Base-by-base conservation (phyloP, 345 rosid species). In the Microthlaspi erraticum region DNA sequence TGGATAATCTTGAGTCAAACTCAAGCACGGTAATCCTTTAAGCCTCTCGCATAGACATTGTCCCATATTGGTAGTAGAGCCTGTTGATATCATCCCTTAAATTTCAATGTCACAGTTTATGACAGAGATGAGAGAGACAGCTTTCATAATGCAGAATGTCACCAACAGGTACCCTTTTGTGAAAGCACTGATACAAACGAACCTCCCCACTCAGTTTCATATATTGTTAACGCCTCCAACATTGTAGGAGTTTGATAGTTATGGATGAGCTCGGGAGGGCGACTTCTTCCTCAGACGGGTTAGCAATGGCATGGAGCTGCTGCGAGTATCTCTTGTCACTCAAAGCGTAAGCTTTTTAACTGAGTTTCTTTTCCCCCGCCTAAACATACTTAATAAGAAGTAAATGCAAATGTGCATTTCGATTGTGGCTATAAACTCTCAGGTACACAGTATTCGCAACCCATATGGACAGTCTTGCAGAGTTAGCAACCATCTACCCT, bases 221-320 rank as follows among this genome's bases (percentile, higher is more conserved):
- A 46, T 14, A 12, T 10, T n/a, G 10, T 12, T 19, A 41, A 45
- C 18, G 19, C 18, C 52, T 55, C 2, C 37, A 39, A 70, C n/a
- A 50, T 63, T 66, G 7, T 75, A 93, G 99, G 86, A 91, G 97
- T 68, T 82, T 93, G 69, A 83, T 93, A 72, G 81, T 93, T 50
- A 86, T 89, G 93, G 98, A 93, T 63, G 98, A 93, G 83, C 97
- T 91, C 20, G 97, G 98, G 75, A 91, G 97, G 83, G 98, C 97
- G 31, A 93, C 99, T 71, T 89, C 97, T 60, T 94, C 99, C 32
- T 85, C 96, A 41, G 99, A 94, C 77, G 97, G 97, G 70, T 82
- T 89, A 77, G 88, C 96, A 66, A 82, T 94, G 73, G 96, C 96
- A 64, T 89, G 97, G 99, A 86, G 99, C 83, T 94, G 95, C 87